Evolutionary conservation across 257 asterid species (phyloP), one percentile per base, ranked within the genome.

Genomic region (Salvia miltiorrhiza): DNA sequence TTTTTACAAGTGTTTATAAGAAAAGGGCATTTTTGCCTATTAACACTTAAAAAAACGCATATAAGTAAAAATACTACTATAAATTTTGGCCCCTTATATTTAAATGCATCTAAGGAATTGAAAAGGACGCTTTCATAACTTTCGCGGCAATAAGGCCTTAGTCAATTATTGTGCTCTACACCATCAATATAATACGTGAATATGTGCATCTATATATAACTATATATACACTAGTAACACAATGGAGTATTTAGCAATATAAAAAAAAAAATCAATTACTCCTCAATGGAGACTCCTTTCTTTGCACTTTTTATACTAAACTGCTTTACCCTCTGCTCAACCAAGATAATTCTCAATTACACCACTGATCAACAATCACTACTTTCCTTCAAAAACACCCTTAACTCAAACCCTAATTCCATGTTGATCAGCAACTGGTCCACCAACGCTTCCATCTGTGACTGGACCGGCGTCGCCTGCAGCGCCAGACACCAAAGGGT

Each of bases 381-480:
- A 40, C 52, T 74, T 45, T 77, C 80, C 48, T 78, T 85, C 69
- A 80, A 43, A 76, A 55, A 68, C 7, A 2, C 13, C 19, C 63
- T 75, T 20, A 59, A 56, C 55, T 70, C 71, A 9, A 69, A 80
- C 67, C 77, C 85, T 61, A 11, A 23, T 3, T 19, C 16, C n/a
- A n/a, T n/a, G n/a, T n/a, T n/a, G n/a, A 12, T 49, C 35, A 16
- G 20, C 21, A 80, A 57, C 21, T 72, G 72, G 77, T 52, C 69
- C 17, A 64, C 64, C 4, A 48, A 63, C 23, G 21, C 62, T 0
- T 30, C 49, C 33, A 11, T 32, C 2, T 47, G 47, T 3, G 3
- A 2, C 4, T 79, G 82, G 83, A 20, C 14, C 2, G 83, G 83
- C 0, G 76, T 82, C 56, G 9, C 78, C 13, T 82, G 85, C 77